Evolutionary conservation across 129 eudicot species (phyloP).

Genomic region (Calendula officinalis): DNA sequence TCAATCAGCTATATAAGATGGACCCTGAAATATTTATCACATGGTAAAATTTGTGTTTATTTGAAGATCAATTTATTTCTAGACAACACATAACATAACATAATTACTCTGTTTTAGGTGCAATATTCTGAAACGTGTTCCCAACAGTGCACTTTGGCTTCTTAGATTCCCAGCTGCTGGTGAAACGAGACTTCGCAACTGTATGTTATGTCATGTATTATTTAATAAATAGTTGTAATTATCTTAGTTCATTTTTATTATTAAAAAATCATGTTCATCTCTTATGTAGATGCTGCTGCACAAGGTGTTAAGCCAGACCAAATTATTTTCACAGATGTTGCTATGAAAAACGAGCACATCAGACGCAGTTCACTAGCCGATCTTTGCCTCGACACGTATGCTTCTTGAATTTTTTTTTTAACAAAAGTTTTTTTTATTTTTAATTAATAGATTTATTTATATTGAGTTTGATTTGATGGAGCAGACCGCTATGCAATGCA

Average conservation of each 20-base stretch:
- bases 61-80: background rate
- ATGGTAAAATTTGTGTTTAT: slow-evolving; percentile 45
- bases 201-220: slow-evolving; percentile 42
- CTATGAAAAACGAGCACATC: slow-evolving; percentile 90
- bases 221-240: background rate
- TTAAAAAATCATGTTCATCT: no score
- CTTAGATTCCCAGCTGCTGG: slow-evolving; percentile 97
- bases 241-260: no score
- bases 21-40: slow-evolving; percentile 90
- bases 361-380: slow-evolving; percentile 90
- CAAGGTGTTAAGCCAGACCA: slow-evolving; percentile 96
- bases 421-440: background rate
- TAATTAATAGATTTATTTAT: background rate
- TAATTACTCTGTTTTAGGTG: slow-evolving; percentile 55
- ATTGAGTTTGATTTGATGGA: slow-evolving; percentile 16
- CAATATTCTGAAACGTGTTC: slow-evolving; percentile 92
- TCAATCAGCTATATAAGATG: slow-evolving; percentile 95
- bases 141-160: slow-evolving; percentile 96
- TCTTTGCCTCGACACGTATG: slow-evolving; percentile 91
- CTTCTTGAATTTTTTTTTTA: background rate
- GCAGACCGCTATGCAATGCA: slow-evolving; percentile 92
- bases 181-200: slow-evolving; percentile 85
- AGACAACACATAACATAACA: no score
- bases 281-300: slow-evolving; percentile 92
- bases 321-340: slow-evolving; percentile 95